Evolutionary conservation across 176 grass and related monocot species (phyloP).

Genomic region (Canna indica): DNA sequence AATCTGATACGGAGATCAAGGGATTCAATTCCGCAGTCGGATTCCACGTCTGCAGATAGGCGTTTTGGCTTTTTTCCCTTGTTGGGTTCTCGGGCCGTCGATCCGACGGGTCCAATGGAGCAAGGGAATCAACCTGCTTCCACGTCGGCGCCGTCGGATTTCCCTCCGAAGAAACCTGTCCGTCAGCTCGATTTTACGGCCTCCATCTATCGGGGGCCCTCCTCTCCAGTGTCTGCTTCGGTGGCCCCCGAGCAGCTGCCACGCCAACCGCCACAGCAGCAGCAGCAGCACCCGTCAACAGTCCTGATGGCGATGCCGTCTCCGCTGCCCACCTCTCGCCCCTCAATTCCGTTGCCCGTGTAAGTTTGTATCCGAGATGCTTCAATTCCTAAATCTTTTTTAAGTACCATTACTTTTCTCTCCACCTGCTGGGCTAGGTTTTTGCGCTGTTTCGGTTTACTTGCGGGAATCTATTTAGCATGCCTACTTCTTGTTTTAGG

Average conservation of each 20-base stretch:
- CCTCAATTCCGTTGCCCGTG: constrained; percentile 3
- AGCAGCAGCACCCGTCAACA: constrained; percentile 23
- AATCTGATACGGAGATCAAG: not conserved
- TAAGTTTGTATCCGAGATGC: not conserved
- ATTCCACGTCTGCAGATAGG: not conserved
- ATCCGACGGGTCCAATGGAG: constrained; percentile 43
- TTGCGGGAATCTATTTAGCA: not conserved
- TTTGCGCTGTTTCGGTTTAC: not conserved
- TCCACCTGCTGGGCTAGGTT: not conserved
- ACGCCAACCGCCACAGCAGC: constrained; percentile 16
- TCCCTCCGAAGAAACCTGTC: constrained; percentile 62
- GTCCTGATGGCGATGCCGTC: not conserved
- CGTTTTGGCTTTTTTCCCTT: not conserved
- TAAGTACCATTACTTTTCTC: not conserved
- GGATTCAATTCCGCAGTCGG: not conserved
- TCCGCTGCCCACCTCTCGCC: constrained; percentile 6
- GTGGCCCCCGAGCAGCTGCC: constrained; percentile 47
- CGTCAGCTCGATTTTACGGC: constrained; percentile 88
- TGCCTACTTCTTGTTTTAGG: not conserved
- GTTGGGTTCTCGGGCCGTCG: not conserved
- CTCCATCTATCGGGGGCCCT: constrained; percentile 33
- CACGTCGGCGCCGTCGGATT: constrained; percentile 29
- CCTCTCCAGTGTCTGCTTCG: constrained; percentile 32
- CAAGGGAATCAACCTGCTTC: constrained; percentile 31
- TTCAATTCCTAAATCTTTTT: not conserved